Percentiles rank a stretch among this genome's conserved stretches.
Evolutionary conservation across 768 basidiomycete species (phyloP).

Genomic region (Scleroderma bovista): DNA sequence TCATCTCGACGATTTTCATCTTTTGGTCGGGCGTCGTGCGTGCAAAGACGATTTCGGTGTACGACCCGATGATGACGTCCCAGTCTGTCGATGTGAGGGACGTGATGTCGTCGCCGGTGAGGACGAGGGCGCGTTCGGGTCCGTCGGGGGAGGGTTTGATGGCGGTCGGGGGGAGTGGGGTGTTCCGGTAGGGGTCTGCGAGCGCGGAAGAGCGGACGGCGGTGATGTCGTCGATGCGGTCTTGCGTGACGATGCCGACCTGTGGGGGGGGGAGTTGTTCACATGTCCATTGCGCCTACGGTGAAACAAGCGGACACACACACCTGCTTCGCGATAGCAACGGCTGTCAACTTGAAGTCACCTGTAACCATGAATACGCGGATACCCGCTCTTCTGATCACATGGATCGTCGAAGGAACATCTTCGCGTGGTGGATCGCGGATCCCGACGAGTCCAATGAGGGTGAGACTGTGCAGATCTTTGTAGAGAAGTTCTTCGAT

Average conservation of each 20-base stretch:
- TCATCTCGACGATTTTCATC: conserved; percentile 49
- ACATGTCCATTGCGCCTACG: not conserved
- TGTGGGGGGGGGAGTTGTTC: conserved; percentile 12
- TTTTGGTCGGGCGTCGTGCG: conserved; percentile 55
- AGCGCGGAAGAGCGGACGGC: conserved; percentile 19
- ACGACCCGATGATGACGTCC: conserved; percentile 33
- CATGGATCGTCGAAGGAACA: conserved; percentile 40
- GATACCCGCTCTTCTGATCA: conserved; percentile 46
- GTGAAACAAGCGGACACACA: conserved; percentile 2
- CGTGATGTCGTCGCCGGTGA: conserved; percentile 41
- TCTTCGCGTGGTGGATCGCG: conserved; percentile 52
- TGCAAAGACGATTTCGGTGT: conserved; percentile 46
- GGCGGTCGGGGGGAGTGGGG: no score
- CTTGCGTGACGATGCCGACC: conserved; percentile 39
- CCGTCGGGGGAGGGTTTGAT: conserved; percentile 36
- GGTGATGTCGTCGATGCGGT: conserved; percentile 30
- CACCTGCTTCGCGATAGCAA: conserved; percentile 45
- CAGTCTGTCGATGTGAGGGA: conserved; percentile 34
- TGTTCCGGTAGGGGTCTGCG: conserved; percentile 14
- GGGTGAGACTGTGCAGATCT: conserved; percentile 35
- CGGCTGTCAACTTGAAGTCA: conserved; percentile 49
- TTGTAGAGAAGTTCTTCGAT: conserved; percentile 35
- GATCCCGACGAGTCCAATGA: conserved; percentile 50
- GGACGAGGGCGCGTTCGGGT: conserved; percentile 33
- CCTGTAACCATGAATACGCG: conserved; percentile 55